These are phyloP conservation scores for Aphanocladium album DNA, from an alignment of 2,329 filamentous ascomycete genomes.

Conservation along the genomic window DNA sequence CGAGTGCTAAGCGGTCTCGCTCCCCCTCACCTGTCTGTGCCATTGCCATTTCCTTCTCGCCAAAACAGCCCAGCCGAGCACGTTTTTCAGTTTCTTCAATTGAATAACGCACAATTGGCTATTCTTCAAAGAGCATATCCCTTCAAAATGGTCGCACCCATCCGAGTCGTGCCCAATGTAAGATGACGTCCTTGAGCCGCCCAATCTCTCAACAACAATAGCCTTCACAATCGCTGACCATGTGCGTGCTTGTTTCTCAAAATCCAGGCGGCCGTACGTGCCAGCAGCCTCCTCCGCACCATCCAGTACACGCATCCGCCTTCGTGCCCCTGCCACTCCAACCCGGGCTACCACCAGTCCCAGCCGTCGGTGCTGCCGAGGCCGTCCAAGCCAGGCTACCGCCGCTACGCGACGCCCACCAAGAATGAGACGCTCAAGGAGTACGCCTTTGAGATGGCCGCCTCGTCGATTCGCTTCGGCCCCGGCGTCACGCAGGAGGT, in stretches of 20 bases:
- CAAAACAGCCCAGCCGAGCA: not conserved
- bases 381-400: constrained; percentile 29
- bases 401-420: constrained; percentile 69
- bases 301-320: constrained; percentile 87
- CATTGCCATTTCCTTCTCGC: too few species aligned
- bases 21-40: not conserved
- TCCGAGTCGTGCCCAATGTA: constrained; percentile 32
- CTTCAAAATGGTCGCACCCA: constrained; percentile 16
- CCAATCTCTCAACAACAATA: not conserved
- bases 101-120: not conserved
- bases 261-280: constrained; percentile 54
- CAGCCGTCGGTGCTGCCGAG: constrained; percentile 52
- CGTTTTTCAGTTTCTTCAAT: not conserved
- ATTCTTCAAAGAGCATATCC: not conserved
- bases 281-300: constrained; percentile 73
- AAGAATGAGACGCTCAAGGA: constrained; percentile 65
- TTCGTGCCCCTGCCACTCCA: constrained; percentile 87
- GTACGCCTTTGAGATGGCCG: constrained; percentile 98
- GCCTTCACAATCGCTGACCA: not conserved
- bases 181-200: constrained; percentile 11
- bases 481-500: constrained; percentile 92
- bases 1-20: not conserved
- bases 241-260: not conserved
- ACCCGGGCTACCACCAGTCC: constrained; percentile 71
- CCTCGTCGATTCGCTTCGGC: constrained; percentile 89